These are phyloP conservation scores for Arabidopsis arenosa DNA, from an alignment of 345 rosid genomes.

Conservation along the genomic window DNA sequence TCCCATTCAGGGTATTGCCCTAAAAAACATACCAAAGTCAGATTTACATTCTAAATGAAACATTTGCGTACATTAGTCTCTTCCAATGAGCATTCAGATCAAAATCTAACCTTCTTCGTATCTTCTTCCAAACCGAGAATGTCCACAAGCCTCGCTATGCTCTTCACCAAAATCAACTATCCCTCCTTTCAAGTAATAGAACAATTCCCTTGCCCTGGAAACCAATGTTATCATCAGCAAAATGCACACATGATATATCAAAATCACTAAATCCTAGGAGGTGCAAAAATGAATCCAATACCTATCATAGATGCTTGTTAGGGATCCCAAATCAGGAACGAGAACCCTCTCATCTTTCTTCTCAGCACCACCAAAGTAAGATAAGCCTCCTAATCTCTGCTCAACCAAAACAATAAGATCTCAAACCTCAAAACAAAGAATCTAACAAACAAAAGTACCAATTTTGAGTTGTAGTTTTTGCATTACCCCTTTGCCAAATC, in stretches of 20 bases:
- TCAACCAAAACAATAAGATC: slow-evolving; percentile 28
- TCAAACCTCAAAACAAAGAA: slow-evolving; percentile 33
- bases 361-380: slow-evolving; percentile 98
- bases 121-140: slow-evolving; percentile 81
- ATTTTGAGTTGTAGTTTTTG: not conserved
- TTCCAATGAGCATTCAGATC: not conserved
- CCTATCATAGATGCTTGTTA: slow-evolving; percentile 94
- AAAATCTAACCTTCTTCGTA: slow-evolving; percentile 66
- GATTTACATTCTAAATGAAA: slow-evolving; percentile 2
- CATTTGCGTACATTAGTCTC: not conserved
- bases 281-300: slow-evolving; percentile 23
- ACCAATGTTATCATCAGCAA: slow-evolving; percentile 36
- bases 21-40: slow-evolving; percentile 44
- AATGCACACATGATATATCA: not conserved
- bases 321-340: slow-evolving; percentile 97
- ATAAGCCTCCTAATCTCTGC: slow-evolving; percentile 85
- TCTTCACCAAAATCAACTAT: slow-evolving; percentile 92
- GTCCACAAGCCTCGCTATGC: slow-evolving; percentile 90
- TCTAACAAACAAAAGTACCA: not conserved
- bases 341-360: slow-evolving; percentile 96
- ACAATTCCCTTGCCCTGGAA: slow-evolving; percentile 79
- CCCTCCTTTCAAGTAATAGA: slow-evolving; percentile 96
- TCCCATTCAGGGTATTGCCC: slow-evolving; percentile 97
- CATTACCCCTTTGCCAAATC: slow-evolving; percentile 94
- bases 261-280: not conserved